Evolutionary conservation across 495 filamentous ascomycete genomes (phyloP).

Genomic region (Alectoria sarmentosa): DNA sequence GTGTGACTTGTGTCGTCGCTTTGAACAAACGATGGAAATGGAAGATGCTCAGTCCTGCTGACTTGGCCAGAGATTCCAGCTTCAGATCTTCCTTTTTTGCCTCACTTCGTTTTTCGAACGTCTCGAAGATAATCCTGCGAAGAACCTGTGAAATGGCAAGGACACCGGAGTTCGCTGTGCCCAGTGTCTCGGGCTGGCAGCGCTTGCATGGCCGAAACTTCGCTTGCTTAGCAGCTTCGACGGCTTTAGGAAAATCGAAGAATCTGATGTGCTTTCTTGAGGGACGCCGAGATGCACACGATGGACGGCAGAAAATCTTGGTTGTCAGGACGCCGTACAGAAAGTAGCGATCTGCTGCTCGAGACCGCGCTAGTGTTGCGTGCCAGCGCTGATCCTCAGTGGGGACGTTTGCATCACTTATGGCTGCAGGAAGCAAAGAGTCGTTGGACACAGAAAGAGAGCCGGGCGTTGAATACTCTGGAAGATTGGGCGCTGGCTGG

Average conservation of each 20-base stretch:
- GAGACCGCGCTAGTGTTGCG: constrained; percentile 47
- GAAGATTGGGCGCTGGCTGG: constrained; percentile 1
- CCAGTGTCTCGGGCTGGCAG: constrained; percentile 45
- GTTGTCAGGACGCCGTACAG: constrained; percentile 58
- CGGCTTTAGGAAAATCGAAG: constrained; percentile 40
- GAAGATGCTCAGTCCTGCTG: constrained; percentile 49
- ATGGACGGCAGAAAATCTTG: constrained; percentile 57
- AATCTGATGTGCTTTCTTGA: constrained; percentile 55
- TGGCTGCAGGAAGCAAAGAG: too few relatives aligned
- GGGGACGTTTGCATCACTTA: not conserved
- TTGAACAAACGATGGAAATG: constrained; percentile 60
- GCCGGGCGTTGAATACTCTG: not conserved
- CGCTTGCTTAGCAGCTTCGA: constrained; percentile 43
- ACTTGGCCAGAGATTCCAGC: constrained; percentile 44
- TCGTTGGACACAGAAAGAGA: not conserved
- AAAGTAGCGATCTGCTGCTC: constrained; percentile 43
- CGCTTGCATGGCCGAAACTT: constrained; percentile 60
- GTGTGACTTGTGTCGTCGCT: constrained; percentile 51
- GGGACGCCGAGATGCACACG: constrained; percentile 53
- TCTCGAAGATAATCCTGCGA: constrained; percentile 27
- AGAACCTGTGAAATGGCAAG: constrained; percentile 34
- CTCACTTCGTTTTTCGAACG: constrained; percentile 35
- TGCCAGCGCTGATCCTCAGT: constrained; percentile 43
- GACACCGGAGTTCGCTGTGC: constrained; percentile 38
- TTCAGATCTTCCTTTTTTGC: constrained; percentile 34